Evolutionary conservation across 176 grass and related monocot genomes (phyloP).

Genomic region (Typha latifolia): DNA sequence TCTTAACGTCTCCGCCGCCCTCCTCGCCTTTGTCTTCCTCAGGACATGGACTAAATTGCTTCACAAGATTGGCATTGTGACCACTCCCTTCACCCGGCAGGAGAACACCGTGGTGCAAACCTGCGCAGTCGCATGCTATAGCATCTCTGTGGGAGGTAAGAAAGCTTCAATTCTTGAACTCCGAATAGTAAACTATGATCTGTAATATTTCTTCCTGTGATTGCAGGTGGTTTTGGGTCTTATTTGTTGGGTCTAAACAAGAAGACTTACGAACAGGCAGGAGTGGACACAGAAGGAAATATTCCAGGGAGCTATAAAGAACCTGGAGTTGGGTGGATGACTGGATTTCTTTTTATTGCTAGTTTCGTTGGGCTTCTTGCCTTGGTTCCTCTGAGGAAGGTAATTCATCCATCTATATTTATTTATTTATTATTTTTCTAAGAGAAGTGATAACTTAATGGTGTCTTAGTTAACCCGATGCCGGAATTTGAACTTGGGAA

Average conservation of each 20-base stretch:
- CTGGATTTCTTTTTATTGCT: constrained; percentile 68
- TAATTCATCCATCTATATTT: constrained; percentile 2
- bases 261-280: constrained; percentile 82
- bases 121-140: constrained; percentile 83
- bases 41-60: constrained; percentile 64
- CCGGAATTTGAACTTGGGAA: too few relatives aligned
- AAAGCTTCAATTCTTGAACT: not conserved
- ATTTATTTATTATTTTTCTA: not conserved
- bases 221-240: constrained; percentile 77
- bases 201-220: not conserved
- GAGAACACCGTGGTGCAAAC: constrained; percentile 99
- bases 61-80: constrained; percentile 48
- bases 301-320: constrained; percentile 82
- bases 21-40: constrained; percentile 87
- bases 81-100: constrained; percentile 80
- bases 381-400: constrained; percentile 93
- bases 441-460: not conserved
- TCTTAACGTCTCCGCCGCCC: constrained; percentile 84
- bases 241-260: constrained; percentile 84
- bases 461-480: not conserved
- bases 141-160: constrained; percentile 69
- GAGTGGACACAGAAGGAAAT: constrained; percentile 63
- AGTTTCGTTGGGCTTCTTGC: constrained; percentile 84
- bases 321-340: constrained; percentile 91
- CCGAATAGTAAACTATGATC: not conserved